phyloP scores from a whole-genome alignment of 768 basidiomycete species.

The Tricholoma sp. region DNA sequence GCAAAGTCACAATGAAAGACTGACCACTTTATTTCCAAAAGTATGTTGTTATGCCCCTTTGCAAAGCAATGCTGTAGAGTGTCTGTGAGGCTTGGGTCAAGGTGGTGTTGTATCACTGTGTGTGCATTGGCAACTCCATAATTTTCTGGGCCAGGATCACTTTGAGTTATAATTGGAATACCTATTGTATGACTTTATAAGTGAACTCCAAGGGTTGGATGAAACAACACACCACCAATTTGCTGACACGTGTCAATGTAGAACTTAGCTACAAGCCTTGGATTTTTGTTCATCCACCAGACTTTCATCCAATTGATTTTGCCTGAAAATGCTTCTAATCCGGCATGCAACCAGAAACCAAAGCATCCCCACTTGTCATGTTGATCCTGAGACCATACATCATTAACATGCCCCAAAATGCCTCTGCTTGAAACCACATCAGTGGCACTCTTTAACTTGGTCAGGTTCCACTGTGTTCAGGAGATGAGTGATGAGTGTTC shows the following conservation, averaged over 20 bases:
- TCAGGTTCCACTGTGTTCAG: constrained; percentile 4
- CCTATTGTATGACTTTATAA: constrained; percentile 6
- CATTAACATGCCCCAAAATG: constrained; percentile 32
- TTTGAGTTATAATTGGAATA: constrained; percentile 30
- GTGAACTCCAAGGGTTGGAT: not conserved
- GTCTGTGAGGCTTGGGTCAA: constrained; percentile 23
- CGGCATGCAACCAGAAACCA: constrained; percentile 27
- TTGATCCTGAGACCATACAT: constrained; percentile 32
- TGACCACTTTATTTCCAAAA: constrained; percentile 35
- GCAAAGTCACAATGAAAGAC: constrained; percentile 24
- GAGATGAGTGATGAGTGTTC: not conserved
- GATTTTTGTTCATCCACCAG: constrained; percentile 29
- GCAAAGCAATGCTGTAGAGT: constrained; percentile 35
- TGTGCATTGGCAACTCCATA: constrained; percentile 33
- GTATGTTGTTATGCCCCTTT: constrained; percentile 28
- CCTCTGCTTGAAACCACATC: constrained; percentile 14
- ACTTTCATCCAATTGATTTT: constrained; percentile 23
- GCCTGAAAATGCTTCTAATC: constrained; percentile 25
- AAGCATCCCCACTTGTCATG: constrained; percentile 40
- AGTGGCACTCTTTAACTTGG: constrained; percentile 13
- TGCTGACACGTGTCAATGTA: constrained; percentile 20
- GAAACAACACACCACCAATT: not conserved
- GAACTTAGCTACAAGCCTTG: constrained; percentile 20
- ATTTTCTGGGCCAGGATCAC: constrained; percentile 31
- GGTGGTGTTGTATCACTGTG: constrained; percentile 26